Base-by-base conservation (phyloP, 2,329 filamentous ascomycete genomes). In the Ceratocystis harringtonii region DNA sequence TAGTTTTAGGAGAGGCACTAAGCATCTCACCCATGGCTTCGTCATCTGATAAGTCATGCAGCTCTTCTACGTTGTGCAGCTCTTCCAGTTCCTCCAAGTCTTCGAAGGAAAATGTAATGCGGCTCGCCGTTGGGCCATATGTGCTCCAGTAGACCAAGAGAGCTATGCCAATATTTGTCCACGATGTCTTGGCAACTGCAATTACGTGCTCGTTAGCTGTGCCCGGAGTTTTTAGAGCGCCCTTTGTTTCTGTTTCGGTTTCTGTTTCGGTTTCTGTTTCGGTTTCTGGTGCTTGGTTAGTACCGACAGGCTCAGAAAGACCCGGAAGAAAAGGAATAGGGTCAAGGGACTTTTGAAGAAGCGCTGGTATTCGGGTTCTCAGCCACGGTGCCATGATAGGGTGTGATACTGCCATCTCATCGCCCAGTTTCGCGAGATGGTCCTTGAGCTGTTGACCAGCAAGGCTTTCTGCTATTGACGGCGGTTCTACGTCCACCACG, bases 241-340 rank as follows among this genome's bases (percentile, higher is more conserved):
- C 45, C 12, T 55, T 41, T 43, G 28, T 25, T 45, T 55, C 25
- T 25, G 32, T 15, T 57, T 52, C n/a, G n/a, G n/a, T n/a, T n/a
- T n/a, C n/a, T n/a, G 36, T 12, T 41, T 41, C 36, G 2, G 36
- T 41, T 41, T 41, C 36, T 41, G 36, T 12, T 41, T 41, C 36
- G 2, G 36, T 41, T 41, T 41, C 36, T 41, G 12, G 12, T 41
- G 10, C 10, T 41, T 41, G 36, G 36, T 3, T 12, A 15, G 15
- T 15, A 15, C 36, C 12, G 10, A 19, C 22, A 5, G 48, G 32
- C 52, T 45, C 17, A 1, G 79, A 79, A 1, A 79, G 78, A 64
- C 85, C 75, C 0, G 83, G 83, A 0, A 87, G 75, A 71, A 83
- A 86, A 1, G 83, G 78, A n/a, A 85, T 78, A 0, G 84, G 84